Conservation (phyloP, 352 stramenopile species). For the Phytophthora uliginosa region DNA sequence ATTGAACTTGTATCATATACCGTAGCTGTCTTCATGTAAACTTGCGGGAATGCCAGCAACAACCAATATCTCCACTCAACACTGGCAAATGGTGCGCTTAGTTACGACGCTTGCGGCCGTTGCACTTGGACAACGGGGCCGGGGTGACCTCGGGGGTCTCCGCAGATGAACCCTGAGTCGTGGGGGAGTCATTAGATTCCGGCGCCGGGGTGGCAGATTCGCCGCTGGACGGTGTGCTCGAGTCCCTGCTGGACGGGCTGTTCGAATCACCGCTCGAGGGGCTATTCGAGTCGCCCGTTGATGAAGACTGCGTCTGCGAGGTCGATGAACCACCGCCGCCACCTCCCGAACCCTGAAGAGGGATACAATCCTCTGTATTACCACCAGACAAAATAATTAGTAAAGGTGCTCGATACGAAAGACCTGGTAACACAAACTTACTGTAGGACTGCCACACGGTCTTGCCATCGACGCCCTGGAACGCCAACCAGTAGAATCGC, state of each 20-base stretch:
- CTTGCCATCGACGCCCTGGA: conserved; percentile 46
- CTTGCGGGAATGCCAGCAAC: background rate
- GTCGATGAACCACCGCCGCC: conserved; percentile 27
- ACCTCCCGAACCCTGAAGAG: conserved; percentile 35
- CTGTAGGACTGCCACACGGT: conserved; percentile 59
- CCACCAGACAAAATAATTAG: conserved; percentile 9
- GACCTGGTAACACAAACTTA: conserved; percentile 23
- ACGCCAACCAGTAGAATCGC: conserved; percentile 56
- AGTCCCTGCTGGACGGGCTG: conserved; percentile 16
- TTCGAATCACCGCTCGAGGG: conserved; percentile 20
- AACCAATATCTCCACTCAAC: conserved; percentile 25
- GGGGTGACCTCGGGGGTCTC: conserved; percentile 33
- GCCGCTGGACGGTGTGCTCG: conserved; percentile 13
- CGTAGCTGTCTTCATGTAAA: conserved; percentile 20
- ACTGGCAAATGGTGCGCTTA: conserved; percentile 20
- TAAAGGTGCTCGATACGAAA: background rate
- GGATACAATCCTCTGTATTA: conserved; percentile 46
- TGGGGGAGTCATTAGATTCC: conserved; percentile 5
- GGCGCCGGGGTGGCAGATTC: conserved; percentile 18
- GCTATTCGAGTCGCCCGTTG: conserved; percentile 20
- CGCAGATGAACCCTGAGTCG: conserved; percentile 14
- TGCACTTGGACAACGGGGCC: conserved; percentile 37
- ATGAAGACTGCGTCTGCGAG: conserved; percentile 17
- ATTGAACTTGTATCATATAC: conserved; percentile 39
- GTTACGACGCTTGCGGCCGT: conserved; percentile 33